Evolutionary conservation across 305 asterid species (phyloP).

Genomic region (Withania somnifera): DNA sequence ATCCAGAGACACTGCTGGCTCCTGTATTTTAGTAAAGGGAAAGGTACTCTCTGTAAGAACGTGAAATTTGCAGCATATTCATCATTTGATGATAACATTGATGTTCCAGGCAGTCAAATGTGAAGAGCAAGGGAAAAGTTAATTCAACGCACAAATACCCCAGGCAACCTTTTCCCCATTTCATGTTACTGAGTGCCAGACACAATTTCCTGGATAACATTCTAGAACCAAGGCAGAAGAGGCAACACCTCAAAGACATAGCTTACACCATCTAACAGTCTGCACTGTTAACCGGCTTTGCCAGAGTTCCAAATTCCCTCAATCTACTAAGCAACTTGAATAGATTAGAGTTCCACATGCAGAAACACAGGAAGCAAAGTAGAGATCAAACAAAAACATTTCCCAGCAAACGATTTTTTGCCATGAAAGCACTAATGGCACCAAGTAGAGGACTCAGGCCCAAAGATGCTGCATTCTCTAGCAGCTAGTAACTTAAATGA

Average conservation of each 20-base stretch:
- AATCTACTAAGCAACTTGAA: background rate
- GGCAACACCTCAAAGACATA: background rate
- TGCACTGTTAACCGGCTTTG: background rate
- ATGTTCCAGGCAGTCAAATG: background rate
- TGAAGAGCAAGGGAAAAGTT: background rate
- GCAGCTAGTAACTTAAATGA: background rate
- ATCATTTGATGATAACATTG: background rate
- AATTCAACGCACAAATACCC: background rate
- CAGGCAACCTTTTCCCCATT: background rate
- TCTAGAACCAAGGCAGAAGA: background rate
- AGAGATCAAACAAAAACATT: background rate
- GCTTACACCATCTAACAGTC: background rate
- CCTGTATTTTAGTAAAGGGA: slow-evolving; percentile 14
- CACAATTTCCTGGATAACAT: background rate
- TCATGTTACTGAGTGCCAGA: background rate
- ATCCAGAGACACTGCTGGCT: slow-evolving; percentile 64
- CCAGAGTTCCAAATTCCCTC: background rate
- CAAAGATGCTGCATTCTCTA: background rate
- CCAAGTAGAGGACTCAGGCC: background rate
- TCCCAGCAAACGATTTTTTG: background rate
- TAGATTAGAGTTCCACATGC: background rate
- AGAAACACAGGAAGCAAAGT: background rate
- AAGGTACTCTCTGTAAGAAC: background rate
- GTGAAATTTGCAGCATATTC: background rate
- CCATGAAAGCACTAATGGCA: background rate